phyloP scores from a whole-genome alignment of 176 grass and related monocot species.

The Oryza meridionalis region DNA sequence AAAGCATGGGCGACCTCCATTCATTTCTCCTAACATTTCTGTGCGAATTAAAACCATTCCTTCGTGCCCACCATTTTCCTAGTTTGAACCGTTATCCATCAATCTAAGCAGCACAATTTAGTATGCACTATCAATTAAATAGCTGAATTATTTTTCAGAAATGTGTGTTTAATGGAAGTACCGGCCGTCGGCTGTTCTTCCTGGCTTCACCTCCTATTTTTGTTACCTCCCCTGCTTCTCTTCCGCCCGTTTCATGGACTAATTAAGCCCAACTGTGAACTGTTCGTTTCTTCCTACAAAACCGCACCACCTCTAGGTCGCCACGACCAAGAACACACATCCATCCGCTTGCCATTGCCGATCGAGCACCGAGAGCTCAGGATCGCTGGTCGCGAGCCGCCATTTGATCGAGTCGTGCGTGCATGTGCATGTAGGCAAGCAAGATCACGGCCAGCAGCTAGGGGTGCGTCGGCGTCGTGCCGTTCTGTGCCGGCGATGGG shows the following conservation, averaged over 20 bases:
- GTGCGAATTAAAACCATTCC: background rate
- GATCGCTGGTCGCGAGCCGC: background rate
- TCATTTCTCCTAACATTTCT: conserved; percentile 7
- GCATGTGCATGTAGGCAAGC: background rate
- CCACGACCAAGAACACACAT: conserved; percentile 6
- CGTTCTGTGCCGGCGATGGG: conserved; percentile 46
- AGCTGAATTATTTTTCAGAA: background rate
- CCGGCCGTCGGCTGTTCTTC: background rate
- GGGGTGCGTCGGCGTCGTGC: background rate
- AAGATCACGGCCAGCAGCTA: background rate
- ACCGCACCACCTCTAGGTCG: conserved; percentile 41
- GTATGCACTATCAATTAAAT: background rate
- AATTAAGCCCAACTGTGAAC: conserved; percentile 39
- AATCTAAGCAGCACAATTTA: background rate
- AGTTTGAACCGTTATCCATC: background rate
- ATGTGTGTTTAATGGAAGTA: background rate
- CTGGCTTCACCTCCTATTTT: conserved; percentile 33
- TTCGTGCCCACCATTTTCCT: conserved; percentile 17
- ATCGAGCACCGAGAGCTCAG: background rate
- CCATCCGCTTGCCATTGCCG: conserved; percentile 21
- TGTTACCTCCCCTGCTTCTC: conserved; percentile 18
- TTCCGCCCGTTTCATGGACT: conserved; percentile 37
- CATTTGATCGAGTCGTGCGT: background rate
- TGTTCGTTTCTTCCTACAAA: conserved; percentile 38
- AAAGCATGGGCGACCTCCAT: conserved; percentile 5